Conservation (phyloP, 768 basidiomycete genomes). For the Calvatia gigantea region DNA sequence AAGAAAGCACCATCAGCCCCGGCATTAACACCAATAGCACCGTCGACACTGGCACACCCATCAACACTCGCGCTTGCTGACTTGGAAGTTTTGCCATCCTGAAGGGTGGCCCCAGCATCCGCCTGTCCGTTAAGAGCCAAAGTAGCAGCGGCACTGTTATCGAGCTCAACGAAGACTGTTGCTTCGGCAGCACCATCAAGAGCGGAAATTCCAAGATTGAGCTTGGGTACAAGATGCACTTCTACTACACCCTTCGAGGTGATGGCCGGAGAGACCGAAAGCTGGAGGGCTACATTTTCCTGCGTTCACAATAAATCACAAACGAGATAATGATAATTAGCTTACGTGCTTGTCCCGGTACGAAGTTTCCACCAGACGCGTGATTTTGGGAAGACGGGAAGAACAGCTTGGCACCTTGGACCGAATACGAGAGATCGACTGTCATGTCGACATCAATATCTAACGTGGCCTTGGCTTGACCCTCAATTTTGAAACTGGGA, state of each 20-base stretch:
- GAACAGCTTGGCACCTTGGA: conserved; percentile 4
- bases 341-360: neutral
- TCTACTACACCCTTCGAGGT: conserved; percentile 35
- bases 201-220: conserved; percentile 42
- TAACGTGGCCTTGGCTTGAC: neutral
- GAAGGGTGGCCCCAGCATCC: conserved; percentile 1
- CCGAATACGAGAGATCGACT: conserved; percentile 3
- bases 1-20: conserved; percentile 8
- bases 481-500: conserved; percentile 3
- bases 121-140: conserved; percentile 23
- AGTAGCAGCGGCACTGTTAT: conserved; percentile 29
- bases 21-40: conserved; percentile 5
- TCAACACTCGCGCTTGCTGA: neutral
- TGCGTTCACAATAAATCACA: neutral
- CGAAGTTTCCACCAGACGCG: neutral
- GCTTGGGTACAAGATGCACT: conserved; percentile 45
- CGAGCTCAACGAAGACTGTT: conserved; percentile 38
- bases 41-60: conserved; percentile 6
- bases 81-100: neutral
- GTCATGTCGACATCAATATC: conserved; percentile 2
- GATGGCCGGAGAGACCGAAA: conserved; percentile 36
- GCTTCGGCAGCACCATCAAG: conserved; percentile 32
- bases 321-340: neutral
- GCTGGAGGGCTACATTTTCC: conserved; percentile 28
- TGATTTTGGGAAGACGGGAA: conserved; percentile 2